A percentile compares a stretch with the other conserved stretches of the same genome.
These are phyloP conservation scores for Canna indica DNA, from an alignment of 176 grass and related monocot genomes.

Conservation along the genomic window DNA sequence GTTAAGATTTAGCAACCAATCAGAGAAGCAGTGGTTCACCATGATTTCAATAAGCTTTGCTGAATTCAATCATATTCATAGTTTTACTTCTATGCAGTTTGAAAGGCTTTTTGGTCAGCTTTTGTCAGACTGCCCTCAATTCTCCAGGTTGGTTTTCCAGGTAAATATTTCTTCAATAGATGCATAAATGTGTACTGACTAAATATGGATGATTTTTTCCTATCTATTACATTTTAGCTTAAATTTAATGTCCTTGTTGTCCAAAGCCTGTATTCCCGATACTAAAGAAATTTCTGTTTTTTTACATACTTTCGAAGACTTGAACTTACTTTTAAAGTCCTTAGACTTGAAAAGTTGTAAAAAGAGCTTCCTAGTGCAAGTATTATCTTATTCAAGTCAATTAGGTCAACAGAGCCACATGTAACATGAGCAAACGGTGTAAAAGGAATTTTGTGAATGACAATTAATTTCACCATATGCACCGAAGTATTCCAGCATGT, in stretches of 20 bases:
- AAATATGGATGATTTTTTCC: background rate
- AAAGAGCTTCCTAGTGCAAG: background rate
- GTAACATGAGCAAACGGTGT: background rate
- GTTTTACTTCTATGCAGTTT: background rate
- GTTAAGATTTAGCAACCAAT: background rate
- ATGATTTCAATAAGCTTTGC: background rate
- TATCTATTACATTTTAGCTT: no score
- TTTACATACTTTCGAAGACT: background rate
- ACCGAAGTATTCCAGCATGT: background rate
- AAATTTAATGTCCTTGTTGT: no score
- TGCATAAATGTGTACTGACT: background rate
- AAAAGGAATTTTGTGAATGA: background rate
- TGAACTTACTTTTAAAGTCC: background rate
- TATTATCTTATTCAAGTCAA: constrained; percentile 1
- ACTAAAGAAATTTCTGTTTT: background rate
- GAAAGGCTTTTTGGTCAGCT: background rate
- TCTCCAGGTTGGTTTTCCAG: background rate
- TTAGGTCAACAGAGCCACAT: background rate
- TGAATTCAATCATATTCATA: background rate
- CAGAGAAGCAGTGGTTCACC: background rate
- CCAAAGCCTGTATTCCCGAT: no score
- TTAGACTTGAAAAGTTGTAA: background rate
- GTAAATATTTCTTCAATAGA: background rate
- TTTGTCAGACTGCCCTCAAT: background rate
- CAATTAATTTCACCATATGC: no score